Base-by-base conservation (phyloP, 352 stramenopile species). In the Globisporangium paroecandrum region DNA sequence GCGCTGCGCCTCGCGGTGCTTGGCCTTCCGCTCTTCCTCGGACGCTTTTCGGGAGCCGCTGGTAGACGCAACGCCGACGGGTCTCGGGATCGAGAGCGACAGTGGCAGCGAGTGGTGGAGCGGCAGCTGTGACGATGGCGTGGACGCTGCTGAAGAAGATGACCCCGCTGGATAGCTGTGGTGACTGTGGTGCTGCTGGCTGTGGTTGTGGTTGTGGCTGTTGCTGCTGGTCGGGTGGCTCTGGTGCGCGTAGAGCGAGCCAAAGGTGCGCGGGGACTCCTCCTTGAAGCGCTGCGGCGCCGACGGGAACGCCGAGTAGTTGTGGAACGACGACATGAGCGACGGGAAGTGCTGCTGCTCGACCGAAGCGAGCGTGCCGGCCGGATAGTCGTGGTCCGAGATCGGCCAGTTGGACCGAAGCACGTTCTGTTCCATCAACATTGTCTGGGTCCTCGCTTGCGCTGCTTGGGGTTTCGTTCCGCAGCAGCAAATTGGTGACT, bases 1-100 rank as follows among this genome's bases (percentile, higher is more conserved):
- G 12, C 78, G 65, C 71, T 85, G 78, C 4, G 77, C 78, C 71
- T 85, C 78, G 41, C 78, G 75, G 61, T 85, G 78, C 58, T 85
- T 85, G 12, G 78, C 78, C 67, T 81, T 75, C 49, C 78, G 78
- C 68, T 83, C 76, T 47, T 85, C 78, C 46, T 85, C 78, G n/a
- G 74, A 74, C 49, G 67, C 64, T 59, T 74, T 74, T 46, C 56
- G 69, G 64, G 58, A 60, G 15, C 36, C 6, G 3, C 43, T 55
- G 12, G 43, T 22, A 1, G 56, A 58, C 8, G 59, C 27, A 13
- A 41, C 49, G 5, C 34, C 49, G 4, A 34, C 43, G 0, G 65
- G 65, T 7, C 65, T 59, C 25, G 65, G 65, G 29, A 69, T 69
- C 57, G 57, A 47, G 29, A 70, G 65, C 38, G 65, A 66, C 10